Base-by-base conservation (phyloP, 495 filamentous ascomycete species). In the Trichocladium uniseriatum region DNA sequence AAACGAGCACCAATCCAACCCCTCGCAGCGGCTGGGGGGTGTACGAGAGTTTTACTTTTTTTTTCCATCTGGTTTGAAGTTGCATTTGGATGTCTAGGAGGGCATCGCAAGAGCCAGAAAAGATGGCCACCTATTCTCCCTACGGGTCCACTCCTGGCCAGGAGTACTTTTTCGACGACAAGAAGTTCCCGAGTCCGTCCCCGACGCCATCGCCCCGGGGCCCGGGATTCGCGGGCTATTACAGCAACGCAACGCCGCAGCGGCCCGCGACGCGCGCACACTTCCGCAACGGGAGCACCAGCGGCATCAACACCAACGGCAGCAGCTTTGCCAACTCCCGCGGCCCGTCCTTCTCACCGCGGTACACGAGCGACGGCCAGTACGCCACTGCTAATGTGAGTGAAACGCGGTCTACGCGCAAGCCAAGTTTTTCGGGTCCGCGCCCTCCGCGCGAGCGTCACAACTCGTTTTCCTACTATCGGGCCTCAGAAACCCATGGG, bases 331-430 rank as follows among this genome's bases (percentile, higher is more conserved):
- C 45, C 50, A 68, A 63, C 51, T 66, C 68, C 51, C 63, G 65
- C 48, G 54, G 62, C 28, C 63, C 68, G 49, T 63, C 66, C 39
- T 62, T 71, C 58, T 76, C 72, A 6, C 72, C 72, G 35, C 70
- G 72, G 45, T 75, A 71, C 53, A 74, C 66, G 48, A 78, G 70
- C 57, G 76, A 74, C 56, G 77, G 77, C 62, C 61, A 77, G 47
- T 76, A 76, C 64, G 71, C 69, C 63, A 76, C 72, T 66, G 72
- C 69, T 60, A 70, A 76, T 74, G 72, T 76, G 72, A 76, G 72
- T 76, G 63, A 52, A 52, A 56, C 64, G 60, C 59, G 61, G 48
- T 57, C 55, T 55, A 55, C 71, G 64, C 72, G 71, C 63, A 74
- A 73, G 63, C 67, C 64, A 61, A 73, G 69, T 63, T 73, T 67